Base-by-base conservation (phyloP, 352 stramenopile species). In the Globisporangium polare region DNA sequence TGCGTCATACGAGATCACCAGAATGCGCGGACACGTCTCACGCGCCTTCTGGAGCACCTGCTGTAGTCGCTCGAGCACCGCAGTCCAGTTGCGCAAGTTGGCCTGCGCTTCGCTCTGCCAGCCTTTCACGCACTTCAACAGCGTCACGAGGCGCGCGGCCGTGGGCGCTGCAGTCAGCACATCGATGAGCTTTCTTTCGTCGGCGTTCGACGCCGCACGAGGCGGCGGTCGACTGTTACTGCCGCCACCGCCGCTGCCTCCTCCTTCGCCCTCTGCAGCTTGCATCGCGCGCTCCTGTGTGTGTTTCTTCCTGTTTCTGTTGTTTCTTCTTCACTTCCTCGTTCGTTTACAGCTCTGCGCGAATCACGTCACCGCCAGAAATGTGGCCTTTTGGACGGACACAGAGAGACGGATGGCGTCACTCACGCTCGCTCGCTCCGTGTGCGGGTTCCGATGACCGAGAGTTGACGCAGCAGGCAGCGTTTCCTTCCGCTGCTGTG, bases 31-130 rank as follows among this genome's bases (percentile, higher is more conserved):
- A 31, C 71, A 78, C 37, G 75, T 53, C 54, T 69, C 67, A 17
- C 86, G 29, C 35, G 77, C 77, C 1, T 47, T 59, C 41, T 74
- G 53, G 17, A 93, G 79, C 53, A 88, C 56, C 24, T 54, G 59
- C 51, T 88, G 72, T 22, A 92, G 53, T 26, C 81, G 77, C 31
- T 75, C 60, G n/a, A 95, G 70, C 55, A 94, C 79, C 0, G 42
- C 37, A 5, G 49, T 62, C 82, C 86, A 95, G 60, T 90, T 90
- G 22, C 72, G 72, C 31, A 94, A 55, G 55, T 92, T 86, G 24
- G 83, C 87, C 54, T 92, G 87, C 18, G 73, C 79, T 68, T 95
- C 87, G 65, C 91, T 86, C 22, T 83, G 78, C 87, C 87, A 95
- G 8, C 80, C 79, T 13, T 78, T 77, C 17, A 94, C 68, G 18